Evolutionary conservation across 1,284 basidiomycete species (phyloP).

Genomic region (Boletellus deceptivus): DNA sequence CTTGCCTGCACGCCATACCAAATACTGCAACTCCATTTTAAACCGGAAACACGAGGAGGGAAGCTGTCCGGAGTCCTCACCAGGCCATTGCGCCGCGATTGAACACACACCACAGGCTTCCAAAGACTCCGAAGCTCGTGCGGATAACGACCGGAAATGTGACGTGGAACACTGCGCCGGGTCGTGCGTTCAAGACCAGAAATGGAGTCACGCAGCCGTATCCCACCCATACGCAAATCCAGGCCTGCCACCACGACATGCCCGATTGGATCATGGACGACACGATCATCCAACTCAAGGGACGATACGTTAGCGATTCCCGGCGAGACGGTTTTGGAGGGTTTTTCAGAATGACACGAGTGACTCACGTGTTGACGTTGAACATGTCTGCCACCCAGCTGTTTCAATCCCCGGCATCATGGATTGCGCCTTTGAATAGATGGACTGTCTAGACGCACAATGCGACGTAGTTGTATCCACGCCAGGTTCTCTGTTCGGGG

Average conservation of each 20-base stretch:
- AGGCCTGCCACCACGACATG: conserved; percentile 82
- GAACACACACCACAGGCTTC: conserved; percentile 80
- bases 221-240: conserved; percentile 77
- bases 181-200: conserved; percentile 77
- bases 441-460: conserved; percentile 46
- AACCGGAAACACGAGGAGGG: conserved; percentile 19
- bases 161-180: conserved; percentile 76
- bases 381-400: conserved; percentile 83
- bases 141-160: conserved; percentile 80
- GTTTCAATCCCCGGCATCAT: conserved; percentile 5
- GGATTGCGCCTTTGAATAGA: not conserved
- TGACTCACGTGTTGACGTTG: conserved; percentile 74
- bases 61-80: conserved; percentile 39
- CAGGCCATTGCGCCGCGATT: conserved; percentile 79
- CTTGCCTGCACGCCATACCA: conserved; percentile 84
- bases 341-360: conserved; percentile 4
- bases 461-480: conserved; percentile 57
- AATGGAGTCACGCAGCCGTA: conserved; percentile 73
- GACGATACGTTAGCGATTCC: not conserved
- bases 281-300: conserved; percentile 66
- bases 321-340: not conserved
- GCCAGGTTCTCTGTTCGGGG: conserved; percentile 58
- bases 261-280: conserved; percentile 75
- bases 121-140: conserved; percentile 80
- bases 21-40: conserved; percentile 40